phyloP scores from a whole-genome alignment of 2,329 filamentous ascomycete species.

The Phialophora tarda region DNA sequence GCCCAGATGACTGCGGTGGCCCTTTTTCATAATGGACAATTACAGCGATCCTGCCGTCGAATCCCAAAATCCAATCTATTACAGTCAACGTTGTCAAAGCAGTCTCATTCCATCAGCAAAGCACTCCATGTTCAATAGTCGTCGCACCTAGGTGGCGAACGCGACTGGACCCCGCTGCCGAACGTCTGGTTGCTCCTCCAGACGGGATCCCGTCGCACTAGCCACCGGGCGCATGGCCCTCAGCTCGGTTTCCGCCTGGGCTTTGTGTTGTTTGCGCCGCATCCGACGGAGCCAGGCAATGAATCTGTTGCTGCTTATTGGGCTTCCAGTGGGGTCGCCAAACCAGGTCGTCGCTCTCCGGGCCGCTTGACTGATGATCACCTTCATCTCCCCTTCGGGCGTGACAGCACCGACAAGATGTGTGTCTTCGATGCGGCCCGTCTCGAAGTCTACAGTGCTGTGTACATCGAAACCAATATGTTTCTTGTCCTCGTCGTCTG shows the following conservation, averaged over 20 bases:
- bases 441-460: constrained; percentile 3
- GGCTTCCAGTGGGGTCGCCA: not conserved
- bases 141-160: not conserved
- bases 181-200: constrained; percentile 6
- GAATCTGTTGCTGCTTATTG: constrained; percentile 6
- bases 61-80: not conserved
- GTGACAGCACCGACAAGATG: constrained; percentile 4
- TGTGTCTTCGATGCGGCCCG: constrained; percentile 7
- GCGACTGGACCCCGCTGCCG: constrained; percentile 8
- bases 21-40: too few relatives aligned
- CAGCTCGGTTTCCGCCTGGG: not conserved
- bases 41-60: not conserved
- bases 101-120: not conserved
- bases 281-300: constrained; percentile 9
- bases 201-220: constrained; percentile 7
- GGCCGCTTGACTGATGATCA: not conserved
- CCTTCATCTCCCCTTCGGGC: constrained; percentile 9
- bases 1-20: not conserved
- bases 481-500: constrained; percentile 9
- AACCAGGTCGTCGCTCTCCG: constrained; percentile 3
- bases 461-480: constrained; percentile 21
- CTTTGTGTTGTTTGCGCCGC: not conserved
- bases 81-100: not conserved
- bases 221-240: not conserved
- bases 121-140: not conserved